phyloP scores from a whole-genome alignment of 371 early-diverging fungal species.

The Haplosporangium sp. region DNA sequence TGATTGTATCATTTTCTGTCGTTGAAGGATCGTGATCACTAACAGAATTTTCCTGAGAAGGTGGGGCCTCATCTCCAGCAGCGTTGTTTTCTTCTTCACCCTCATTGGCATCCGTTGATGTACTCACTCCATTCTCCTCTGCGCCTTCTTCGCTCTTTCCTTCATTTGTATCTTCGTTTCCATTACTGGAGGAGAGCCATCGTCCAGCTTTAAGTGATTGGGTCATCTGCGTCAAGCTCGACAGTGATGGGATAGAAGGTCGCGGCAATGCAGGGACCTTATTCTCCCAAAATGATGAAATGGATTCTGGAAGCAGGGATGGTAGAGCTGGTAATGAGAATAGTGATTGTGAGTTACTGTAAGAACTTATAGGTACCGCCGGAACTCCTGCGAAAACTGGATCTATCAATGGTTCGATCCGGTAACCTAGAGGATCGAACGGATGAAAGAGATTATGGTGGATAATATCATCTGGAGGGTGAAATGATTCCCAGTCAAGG shows the following conservation, averaged over 20 bases:
- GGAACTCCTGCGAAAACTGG: constrained; percentile 62
- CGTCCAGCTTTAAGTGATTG: constrained; percentile 44
- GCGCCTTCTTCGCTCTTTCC: not conserved
- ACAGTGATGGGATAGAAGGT: constrained; percentile 38
- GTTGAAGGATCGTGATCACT: not conserved
- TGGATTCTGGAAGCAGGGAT: constrained; percentile 41
- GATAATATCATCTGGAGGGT: constrained; percentile 63
- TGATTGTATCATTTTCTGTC: not conserved
- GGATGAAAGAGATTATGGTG: constrained; percentile 77
- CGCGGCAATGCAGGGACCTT: constrained; percentile 35
- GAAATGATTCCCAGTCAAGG: constrained; percentile 62
- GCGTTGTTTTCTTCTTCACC: not conserved
- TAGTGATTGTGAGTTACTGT: constrained; percentile 16
- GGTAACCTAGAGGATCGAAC: constrained; percentile 78
- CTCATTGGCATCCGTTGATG: not conserved
- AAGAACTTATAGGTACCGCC: constrained; percentile 57
- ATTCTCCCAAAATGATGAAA: constrained; percentile 51
- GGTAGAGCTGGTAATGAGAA: constrained; percentile 44
- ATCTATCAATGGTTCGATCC: constrained; percentile 75
- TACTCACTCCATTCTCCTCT: not conserved
- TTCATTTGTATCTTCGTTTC: not conserved
- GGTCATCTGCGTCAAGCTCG: constrained; percentile 39
- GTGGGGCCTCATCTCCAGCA: not conserved
- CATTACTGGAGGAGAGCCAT: constrained; percentile 31
- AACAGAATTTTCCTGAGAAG: constrained; percentile 6